These are phyloP conservation scores for Aegilops speltoides DNA, from an alignment of 176 grass and related monocot species.

Conservation along the genomic window DNA sequence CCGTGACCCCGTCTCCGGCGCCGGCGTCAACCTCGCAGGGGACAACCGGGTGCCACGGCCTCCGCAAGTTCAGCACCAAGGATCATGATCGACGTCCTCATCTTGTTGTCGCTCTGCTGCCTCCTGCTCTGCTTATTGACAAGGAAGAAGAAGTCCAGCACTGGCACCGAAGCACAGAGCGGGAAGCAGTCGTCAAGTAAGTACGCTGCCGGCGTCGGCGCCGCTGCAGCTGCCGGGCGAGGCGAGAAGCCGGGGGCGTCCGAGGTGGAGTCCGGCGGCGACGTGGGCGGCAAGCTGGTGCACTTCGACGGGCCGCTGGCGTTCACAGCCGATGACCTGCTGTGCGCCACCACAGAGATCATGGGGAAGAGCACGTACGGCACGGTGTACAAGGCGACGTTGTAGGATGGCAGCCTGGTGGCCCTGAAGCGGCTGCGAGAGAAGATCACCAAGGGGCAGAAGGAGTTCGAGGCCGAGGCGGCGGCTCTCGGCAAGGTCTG, in stretches of 20 bases:
- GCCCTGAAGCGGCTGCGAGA: constrained; percentile 43
- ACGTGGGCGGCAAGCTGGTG: constrained; percentile 3
- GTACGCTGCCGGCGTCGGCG: neutral
- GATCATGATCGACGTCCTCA: constrained; percentile 21
- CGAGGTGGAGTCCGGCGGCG: neutral
- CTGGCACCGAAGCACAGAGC: constrained; percentile 8
- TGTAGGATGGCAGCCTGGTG: constrained; percentile 44
- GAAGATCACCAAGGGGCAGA: constrained; percentile 42
- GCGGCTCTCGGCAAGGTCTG: constrained; percentile 30
- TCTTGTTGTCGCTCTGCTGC: constrained; percentile 69
- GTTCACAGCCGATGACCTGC: neutral
- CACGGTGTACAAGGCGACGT: constrained; percentile 44
- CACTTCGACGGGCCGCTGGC: neutral
- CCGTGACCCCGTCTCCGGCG: neutral
- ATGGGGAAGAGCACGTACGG: constrained; percentile 52
- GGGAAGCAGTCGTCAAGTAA: constrained; percentile 16
- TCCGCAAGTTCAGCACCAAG: constrained; percentile 39
- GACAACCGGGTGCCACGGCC: neutral
- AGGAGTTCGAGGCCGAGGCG: constrained; percentile 41
- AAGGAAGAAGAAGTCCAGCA: constrained; percentile 27
- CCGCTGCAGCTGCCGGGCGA: neutral
- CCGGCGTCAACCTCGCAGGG: constrained; percentile 14
- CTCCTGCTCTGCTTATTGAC: constrained; percentile 57
- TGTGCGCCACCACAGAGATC: constrained; percentile 23
- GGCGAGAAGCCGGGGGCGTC: constrained; percentile 17